These are phyloP conservation scores for Exophiala sideris DNA, from an alignment of 2,329 filamentous ascomycete genomes.

Conservation along the genomic window DNA sequence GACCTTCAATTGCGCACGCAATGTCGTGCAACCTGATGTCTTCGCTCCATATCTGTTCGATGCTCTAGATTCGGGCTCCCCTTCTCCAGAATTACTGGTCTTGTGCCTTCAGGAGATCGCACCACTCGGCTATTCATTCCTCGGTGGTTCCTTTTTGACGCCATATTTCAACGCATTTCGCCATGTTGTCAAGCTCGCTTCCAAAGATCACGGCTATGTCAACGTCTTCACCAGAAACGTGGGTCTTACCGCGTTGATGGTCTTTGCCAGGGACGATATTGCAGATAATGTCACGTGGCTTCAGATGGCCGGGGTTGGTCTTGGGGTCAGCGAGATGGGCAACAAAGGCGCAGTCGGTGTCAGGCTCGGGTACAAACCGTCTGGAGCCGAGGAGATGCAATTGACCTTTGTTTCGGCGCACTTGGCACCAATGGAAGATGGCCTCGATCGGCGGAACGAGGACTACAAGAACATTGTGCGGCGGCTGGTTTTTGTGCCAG, in stretches of 20 bases:
- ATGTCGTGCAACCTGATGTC: conserved; percentile 62
- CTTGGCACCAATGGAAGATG: conserved; percentile 82
- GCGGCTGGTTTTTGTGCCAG: conserved; percentile 65
- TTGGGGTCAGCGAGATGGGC: conserved; percentile 83
- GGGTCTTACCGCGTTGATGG: conserved; percentile 85
- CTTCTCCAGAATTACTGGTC: conserved; percentile 66
- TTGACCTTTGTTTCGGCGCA: conserved; percentile 87
- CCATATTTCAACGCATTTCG: conserved; percentile 72
- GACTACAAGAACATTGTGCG: conserved; percentile 87
- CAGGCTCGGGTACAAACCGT: conserved; percentile 54
- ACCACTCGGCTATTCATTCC: conserved; percentile 77
- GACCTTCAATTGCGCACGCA: conserved; percentile 85
- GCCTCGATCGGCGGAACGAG: conserved; percentile 69
- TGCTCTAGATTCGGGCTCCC: conserved; percentile 45
- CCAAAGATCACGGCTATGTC: conserved; percentile 56
- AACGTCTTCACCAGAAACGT: conserved; percentile 70
- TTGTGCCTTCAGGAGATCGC: conserved; percentile 82
- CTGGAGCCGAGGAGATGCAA: conserved; percentile 32
- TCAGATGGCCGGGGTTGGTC: conserved; percentile 77
- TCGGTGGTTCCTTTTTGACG: conserved; percentile 74
- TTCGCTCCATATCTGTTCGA: conserved; percentile 70
- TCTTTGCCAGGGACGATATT: conserved; percentile 67
- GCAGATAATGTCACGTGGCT: conserved; percentile 60
- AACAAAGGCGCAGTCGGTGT: conserved; percentile 92
- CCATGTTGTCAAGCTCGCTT: conserved; percentile 68